Conservation (phyloP, 2,329 filamentous ascomycete species). For the Macrophomina tecta region DNA sequence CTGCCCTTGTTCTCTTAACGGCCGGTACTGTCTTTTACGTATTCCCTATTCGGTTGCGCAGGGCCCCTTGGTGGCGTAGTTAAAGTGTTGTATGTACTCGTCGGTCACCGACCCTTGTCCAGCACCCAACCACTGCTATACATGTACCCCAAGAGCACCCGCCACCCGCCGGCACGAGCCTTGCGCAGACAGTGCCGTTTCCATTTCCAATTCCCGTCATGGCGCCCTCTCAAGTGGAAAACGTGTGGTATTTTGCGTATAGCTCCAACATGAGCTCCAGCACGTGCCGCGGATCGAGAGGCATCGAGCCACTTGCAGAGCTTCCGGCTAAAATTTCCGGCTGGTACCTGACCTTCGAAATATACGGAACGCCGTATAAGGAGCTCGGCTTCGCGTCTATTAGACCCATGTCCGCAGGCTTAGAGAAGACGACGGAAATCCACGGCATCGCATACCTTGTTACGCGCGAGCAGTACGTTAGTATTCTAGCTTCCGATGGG, state of each 20-base stretch:
- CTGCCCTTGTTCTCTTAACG: no score
- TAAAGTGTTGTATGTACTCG: no score
- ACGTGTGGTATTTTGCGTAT: conserved; percentile 35
- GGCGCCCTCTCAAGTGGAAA: background rate
- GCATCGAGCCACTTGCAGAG: conserved; percentile 29
- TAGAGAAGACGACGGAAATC: conserved; percentile 22
- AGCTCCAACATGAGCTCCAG: conserved; percentile 34
- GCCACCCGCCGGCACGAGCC: no score
- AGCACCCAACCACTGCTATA: no score
- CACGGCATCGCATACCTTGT: conserved; percentile 33
- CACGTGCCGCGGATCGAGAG: conserved; percentile 33
- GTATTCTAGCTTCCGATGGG: conserved; percentile 33
- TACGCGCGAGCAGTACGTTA: conserved; percentile 30
- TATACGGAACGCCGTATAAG: conserved; percentile 32
- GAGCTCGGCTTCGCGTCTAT: conserved; percentile 33
- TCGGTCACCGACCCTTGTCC: no score
- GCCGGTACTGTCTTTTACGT: no score
- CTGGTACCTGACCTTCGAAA: conserved; percentile 31
- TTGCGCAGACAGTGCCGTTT: no score
- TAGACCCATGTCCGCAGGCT: background rate
- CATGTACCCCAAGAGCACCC: no score
- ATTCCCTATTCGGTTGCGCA: no score
- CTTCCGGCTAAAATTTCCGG: conserved; percentile 27
- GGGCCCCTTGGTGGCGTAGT: no score
- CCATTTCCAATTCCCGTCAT: no score